phyloP scores from a whole-genome alignment of 1,139 yeast genomes.

The Pichia sp. region DNA sequence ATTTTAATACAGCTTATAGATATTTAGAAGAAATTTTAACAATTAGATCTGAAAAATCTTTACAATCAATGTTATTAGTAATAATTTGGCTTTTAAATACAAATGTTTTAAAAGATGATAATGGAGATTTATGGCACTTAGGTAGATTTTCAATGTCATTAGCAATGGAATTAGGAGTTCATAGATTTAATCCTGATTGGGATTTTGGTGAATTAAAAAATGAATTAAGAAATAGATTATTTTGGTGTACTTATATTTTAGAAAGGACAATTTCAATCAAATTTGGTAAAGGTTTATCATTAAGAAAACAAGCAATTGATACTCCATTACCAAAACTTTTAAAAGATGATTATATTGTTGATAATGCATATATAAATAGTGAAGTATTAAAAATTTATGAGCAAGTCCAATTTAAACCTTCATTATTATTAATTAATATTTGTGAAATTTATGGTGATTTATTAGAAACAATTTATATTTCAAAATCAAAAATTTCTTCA shows the following conservation, averaged over 20 bases:
- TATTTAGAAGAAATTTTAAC: slow-evolving; percentile 20
- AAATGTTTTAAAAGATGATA: slow-evolving; percentile 19
- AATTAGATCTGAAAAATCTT: slow-evolving; percentile 19
- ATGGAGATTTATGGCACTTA: slow-evolving; percentile 24
- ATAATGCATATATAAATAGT: slow-evolving; percentile 5
- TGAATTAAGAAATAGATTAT: slow-evolving; percentile 22
- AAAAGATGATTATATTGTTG: slow-evolving; percentile 17
- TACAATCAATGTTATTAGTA: slow-evolving; percentile 20
- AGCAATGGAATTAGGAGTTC: slow-evolving; percentile 25
- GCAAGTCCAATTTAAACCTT: slow-evolving; percentile 19
- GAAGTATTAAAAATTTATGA: slow-evolving; percentile 10
- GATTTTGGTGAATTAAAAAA: slow-evolving; percentile 20
- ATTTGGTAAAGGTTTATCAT: slow-evolving; percentile 20
- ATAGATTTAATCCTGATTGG: slow-evolving; percentile 24
- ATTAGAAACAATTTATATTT: slow-evolving; percentile 20
- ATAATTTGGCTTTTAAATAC: slow-evolving; percentile 21
- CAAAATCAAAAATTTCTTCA: slow-evolving; percentile 14
- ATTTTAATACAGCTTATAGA: slow-evolving; percentile 20
- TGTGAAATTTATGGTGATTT: slow-evolving; percentile 23
- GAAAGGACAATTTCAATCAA: slow-evolving; percentile 23
- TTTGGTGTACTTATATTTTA: slow-evolving; percentile 22
- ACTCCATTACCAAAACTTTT: slow-evolving; percentile 20
- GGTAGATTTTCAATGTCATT: slow-evolving; percentile 22
- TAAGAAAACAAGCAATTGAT: slow-evolving; percentile 23
- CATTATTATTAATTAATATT: slow-evolving; percentile 18